Conservation (phyloP, 208 protist species). For the Leishmania mexicana region DNA sequence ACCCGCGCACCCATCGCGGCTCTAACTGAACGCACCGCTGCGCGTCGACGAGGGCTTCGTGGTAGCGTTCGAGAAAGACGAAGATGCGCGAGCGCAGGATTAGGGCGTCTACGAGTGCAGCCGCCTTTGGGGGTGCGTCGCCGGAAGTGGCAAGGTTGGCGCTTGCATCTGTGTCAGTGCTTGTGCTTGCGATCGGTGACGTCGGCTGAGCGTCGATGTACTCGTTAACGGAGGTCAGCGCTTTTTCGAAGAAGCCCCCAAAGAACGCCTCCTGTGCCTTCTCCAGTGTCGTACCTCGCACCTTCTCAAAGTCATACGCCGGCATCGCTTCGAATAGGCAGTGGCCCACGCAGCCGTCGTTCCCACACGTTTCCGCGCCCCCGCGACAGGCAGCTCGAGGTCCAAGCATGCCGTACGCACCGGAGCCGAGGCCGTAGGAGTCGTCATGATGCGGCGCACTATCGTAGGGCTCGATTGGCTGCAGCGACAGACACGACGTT, state of each 20-base stretch:
- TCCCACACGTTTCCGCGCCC: neutral
- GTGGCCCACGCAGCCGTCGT: conserved; percentile 11
- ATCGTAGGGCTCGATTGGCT: conserved; percentile 63
- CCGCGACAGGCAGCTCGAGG: conserved; percentile 31
- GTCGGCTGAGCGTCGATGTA: conserved; percentile 4
- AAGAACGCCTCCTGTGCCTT: conserved; percentile 27
- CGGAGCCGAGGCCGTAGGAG: conserved; percentile 33
- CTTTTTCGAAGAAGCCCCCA: conserved; percentile 26
- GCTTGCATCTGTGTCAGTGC: neutral
- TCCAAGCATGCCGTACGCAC: conserved; percentile 50
- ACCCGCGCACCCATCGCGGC: conserved; percentile 68
- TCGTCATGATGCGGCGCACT: conserved; percentile 24
- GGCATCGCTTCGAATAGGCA: conserved; percentile 33
- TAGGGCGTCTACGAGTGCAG: conserved; percentile 40
- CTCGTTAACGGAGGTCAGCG: conserved; percentile 22
- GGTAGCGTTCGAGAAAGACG: conserved; percentile 57
- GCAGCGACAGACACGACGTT: conserved; percentile 62
- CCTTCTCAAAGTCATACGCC: conserved; percentile 26
- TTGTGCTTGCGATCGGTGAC: neutral
- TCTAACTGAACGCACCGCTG: conserved; percentile 44
- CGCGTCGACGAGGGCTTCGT: conserved; percentile 61
- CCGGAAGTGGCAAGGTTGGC: neutral
- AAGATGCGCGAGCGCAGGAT: conserved; percentile 64
- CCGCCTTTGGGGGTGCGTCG: neutral
- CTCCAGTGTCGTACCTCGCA: conserved; percentile 24